Evolutionary conservation across 1,284 basidiomycete genomes (phyloP), one percentile per base, ranked within the genome.

Genomic region (Ceratobasidium sp.): DNA sequence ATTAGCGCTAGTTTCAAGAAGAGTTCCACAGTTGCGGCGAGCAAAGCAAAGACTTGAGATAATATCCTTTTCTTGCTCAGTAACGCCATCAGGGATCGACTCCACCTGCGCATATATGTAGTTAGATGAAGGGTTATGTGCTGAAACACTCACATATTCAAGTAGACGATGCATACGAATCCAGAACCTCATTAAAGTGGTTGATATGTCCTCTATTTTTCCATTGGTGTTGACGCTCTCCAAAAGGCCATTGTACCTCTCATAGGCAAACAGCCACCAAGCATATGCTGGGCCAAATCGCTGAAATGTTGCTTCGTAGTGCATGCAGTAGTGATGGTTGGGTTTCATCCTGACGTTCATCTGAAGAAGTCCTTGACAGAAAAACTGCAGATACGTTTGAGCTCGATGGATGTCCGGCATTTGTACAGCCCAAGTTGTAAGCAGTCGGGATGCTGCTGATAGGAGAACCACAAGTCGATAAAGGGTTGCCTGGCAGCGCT

Each of bases 211-310:
- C 13, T 50, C 49, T 14, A n/a, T 11, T 7, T 35, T 16, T 7
- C 18, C 7, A 26, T 83, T 83, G 21, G 64, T 72, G 0, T 80
- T 80, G 21, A 82, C 79, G 23, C 79, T 78, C 58, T 81, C 78
- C 1, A 82, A 77, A 67, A 80, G 76, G 1, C 82, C 79, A 74
- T 82, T 83, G 75, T 80, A 81, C 1, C 79, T 71, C 61, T 83
- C 80, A 72, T 80, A 81, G 0, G 80, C 78, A 70, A 81, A 82
- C 0, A 81, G 74, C 81, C 82, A 82, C 80, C 81, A 82, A 1
- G 75, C 78, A 54, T 83, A 82, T 0, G 80, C 76, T 8, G 82
- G 82, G 1, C 81, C 81, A 75, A 79, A 81, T 5, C 61, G 71
- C 18, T 76, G 43, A 62, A 82, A 77, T 47, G 81, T 76, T 0